phyloP scores from a whole-genome alignment of 257 asterid species.

The Nicotiana tomentosiformis region DNA sequence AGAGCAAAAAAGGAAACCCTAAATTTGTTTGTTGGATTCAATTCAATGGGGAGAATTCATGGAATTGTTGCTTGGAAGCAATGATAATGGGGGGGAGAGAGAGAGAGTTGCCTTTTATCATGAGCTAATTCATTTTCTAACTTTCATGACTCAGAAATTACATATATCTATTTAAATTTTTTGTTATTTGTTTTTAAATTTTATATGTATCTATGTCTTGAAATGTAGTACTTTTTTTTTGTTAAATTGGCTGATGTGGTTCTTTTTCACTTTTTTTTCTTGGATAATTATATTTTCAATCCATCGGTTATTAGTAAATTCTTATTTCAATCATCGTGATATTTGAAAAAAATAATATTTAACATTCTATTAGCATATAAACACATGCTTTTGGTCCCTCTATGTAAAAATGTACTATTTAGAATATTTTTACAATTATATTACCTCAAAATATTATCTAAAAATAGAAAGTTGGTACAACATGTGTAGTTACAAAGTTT shows the following conservation, averaged over 20 bases:
- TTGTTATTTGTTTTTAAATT: background rate
- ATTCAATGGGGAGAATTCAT: background rate
- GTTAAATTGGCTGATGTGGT: background rate
- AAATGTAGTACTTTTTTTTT: background rate
- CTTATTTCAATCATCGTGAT: too few species aligned
- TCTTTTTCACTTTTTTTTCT: background rate
- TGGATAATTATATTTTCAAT: too few species aligned
- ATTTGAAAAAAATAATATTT: too few species aligned
- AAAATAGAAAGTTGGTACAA: too few species aligned
- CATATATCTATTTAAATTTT: background rate
- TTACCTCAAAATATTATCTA: too few species aligned
- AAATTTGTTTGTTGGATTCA: background rate
- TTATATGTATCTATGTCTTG: background rate
- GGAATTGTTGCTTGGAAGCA: background rate
- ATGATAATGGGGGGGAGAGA: background rate
- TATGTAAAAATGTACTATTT: too few species aligned
- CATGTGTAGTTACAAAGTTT: too few species aligned
- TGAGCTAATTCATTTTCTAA: conserved; percentile 1
- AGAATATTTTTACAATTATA: too few species aligned
- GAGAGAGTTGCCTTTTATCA: background rate
- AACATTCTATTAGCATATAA: too few species aligned
- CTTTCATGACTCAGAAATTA: background rate
- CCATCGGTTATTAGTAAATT: too few species aligned
- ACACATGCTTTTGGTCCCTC: too few species aligned
- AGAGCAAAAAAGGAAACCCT: background rate